phyloP scores from a whole-genome alignment of 2,329 filamentous ascomycete species.

The Tolypocladium guangdongense region DNA sequence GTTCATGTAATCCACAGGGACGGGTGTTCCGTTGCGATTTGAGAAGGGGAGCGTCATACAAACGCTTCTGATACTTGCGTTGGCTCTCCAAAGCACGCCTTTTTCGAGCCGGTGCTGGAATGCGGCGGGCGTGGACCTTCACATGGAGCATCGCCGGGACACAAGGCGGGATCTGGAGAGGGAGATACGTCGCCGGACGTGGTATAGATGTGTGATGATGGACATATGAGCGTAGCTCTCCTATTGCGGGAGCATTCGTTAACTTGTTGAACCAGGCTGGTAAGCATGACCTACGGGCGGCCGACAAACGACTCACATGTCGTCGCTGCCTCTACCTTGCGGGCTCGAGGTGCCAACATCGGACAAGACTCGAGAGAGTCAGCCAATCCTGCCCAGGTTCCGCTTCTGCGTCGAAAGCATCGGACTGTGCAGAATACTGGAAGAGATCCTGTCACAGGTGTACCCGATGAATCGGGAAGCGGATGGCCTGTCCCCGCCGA shows the following conservation, averaged over 20 bases:
- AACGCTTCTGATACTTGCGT: conserved; percentile 24
- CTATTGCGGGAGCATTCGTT: background rate
- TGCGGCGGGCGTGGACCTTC: conserved; percentile 28
- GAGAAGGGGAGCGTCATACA: conserved; percentile 23
- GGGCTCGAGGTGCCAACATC: background rate
- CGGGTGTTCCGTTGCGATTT: background rate
- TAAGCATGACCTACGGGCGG: conserved; percentile 26
- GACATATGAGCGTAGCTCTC: conserved; percentile 17
- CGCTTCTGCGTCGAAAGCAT: conserved; percentile 10
- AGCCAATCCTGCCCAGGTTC: conserved; percentile 1
- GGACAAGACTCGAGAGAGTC: background rate
- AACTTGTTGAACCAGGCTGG: conserved; percentile 11
- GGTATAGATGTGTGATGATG: conserved; percentile 28
- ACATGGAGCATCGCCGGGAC: conserved; percentile 14
- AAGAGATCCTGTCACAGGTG: conserved; percentile 20
- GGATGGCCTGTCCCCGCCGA: background rate
- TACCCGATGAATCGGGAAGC: conserved; percentile 13
- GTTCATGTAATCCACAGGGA: background rate
- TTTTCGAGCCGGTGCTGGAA: conserved; percentile 31
- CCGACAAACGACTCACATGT: conserved; percentile 17
- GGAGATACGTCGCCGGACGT: conserved; percentile 24
- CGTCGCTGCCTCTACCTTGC: background rate
- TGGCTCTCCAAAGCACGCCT: conserved; percentile 28
- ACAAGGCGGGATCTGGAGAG: conserved; percentile 15
- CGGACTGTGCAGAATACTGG: conserved; percentile 9